These are phyloP conservation scores for Collariella sp. DNA, from an alignment of 495 filamentous ascomycete genomes.

Conservation along the genomic window DNA sequence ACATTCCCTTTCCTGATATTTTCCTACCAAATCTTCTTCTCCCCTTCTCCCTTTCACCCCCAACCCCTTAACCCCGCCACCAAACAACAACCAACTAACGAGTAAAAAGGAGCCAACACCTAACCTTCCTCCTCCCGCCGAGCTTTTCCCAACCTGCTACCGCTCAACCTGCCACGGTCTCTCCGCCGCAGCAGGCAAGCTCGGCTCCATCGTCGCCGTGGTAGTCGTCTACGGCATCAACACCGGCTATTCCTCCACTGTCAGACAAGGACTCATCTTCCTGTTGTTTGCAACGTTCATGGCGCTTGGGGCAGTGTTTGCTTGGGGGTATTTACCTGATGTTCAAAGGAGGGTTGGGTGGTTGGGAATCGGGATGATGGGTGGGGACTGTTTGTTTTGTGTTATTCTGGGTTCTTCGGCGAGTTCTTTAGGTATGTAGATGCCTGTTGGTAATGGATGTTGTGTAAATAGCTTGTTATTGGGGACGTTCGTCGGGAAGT, in stretches of 20 bases:
- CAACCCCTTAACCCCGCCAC: background rate
- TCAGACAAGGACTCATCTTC: slow-evolving; percentile 28
- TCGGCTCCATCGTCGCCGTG: slow-evolving; percentile 63
- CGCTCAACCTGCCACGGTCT: slow-evolving; percentile 80
- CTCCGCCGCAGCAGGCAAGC: slow-evolving; percentile 74
- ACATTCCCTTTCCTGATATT: no score
- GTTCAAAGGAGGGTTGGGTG: no score
- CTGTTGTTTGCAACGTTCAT: slow-evolving; percentile 29
- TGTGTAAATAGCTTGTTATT: no score
- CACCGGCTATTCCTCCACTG: slow-evolving; percentile 21
- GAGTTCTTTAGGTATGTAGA: no score
- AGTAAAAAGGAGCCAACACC: slow-evolving; percentile 60
- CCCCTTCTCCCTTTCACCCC: background rate
- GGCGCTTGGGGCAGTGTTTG: slow-evolving; percentile 26
- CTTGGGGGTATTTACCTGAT: slow-evolving; percentile 32
- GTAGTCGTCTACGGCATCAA: slow-evolving; percentile 43
- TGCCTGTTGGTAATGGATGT: no score
- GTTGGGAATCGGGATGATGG: no score
- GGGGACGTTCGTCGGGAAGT: no score
- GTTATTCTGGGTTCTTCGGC: no score
- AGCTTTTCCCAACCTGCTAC: slow-evolving; percentile 83
- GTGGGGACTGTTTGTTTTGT: no score
- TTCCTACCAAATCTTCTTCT: no score
- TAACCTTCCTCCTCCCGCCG: slow-evolving; percentile 86
- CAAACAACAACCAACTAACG: no score